A percentile compares a stretch with the other conserved stretches of the same genome.
These are phyloP conservation scores for Penicillium sclerotigenum DNA, from an alignment of 2,329 filamentous ascomycete genomes.

Conservation along the genomic window DNA sequence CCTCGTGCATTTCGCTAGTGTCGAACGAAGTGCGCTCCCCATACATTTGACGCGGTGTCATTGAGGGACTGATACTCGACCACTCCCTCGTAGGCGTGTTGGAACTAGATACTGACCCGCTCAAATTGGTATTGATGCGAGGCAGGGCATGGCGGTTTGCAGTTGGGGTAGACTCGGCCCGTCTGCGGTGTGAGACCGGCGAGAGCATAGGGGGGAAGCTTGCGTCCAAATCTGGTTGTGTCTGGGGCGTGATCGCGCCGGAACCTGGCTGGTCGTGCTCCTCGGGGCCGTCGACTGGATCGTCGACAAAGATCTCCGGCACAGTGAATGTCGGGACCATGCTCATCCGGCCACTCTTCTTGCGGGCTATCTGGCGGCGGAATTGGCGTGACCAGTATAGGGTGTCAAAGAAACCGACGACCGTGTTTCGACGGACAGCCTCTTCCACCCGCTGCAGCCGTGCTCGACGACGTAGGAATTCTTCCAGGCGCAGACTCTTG, in stretches of 20 bases:
- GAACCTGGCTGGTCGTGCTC: conserved; percentile 15
- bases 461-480: conserved; percentile 86
- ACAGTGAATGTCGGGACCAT: conserved; percentile 75
- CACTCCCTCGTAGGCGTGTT: conserved; percentile 43
- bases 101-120: conserved; percentile 37
- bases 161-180: conserved; percentile 31
- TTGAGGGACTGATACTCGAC: conserved; percentile 53
- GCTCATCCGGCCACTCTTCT: conserved; percentile 72
- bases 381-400: conserved; percentile 82
- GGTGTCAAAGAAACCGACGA: conserved; percentile 94
- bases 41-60: conserved; percentile 33
- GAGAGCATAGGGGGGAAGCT: conserved; percentile 34
- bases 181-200: conserved; percentile 25
- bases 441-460: conserved; percentile 92
- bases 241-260: conserved; percentile 24
- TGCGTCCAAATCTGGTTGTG: conserved; percentile 15
- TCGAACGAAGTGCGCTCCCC: conserved; percentile 35
- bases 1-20: conserved; percentile 20
- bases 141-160: conserved; percentile 43
- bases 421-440: conserved; percentile 82
- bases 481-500: conserved; percentile 90
- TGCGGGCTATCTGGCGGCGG: conserved; percentile 68
- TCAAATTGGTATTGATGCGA: conserved; percentile 43
- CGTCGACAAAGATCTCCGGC: conserved; percentile 86
- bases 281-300: conserved; percentile 54